phyloP scores from a whole-genome alignment of 768 basidiomycete species.

The Tylopilus intermedius region DNA sequence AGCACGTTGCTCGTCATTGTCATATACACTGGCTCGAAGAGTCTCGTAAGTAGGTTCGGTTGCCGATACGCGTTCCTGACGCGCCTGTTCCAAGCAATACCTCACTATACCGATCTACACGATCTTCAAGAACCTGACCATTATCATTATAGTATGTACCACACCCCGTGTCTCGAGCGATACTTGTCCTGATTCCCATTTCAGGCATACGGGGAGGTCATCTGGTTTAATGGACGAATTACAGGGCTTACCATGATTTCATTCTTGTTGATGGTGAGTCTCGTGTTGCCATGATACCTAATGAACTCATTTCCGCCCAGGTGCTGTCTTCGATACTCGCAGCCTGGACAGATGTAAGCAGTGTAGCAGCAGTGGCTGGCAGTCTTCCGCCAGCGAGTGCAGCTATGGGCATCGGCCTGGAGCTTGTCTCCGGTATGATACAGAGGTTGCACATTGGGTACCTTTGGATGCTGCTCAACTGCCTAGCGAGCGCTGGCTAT shows the following conservation, averaged over 20 bases:
- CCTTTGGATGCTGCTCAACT: constrained; percentile 95
- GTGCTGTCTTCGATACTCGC: constrained; percentile 91
- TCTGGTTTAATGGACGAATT: constrained; percentile 92
- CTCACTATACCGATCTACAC: constrained; percentile 96
- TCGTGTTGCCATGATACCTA: neutral
- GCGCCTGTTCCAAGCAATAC: constrained; percentile 65
- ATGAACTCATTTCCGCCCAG: constrained; percentile 33
- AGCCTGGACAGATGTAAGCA: constrained; percentile 83
- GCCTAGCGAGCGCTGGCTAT: constrained; percentile 84
- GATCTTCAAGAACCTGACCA: constrained; percentile 99
- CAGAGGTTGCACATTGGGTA: constrained; percentile 74
- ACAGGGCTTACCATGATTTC: constrained; percentile 84
- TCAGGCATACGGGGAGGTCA: constrained; percentile 93
- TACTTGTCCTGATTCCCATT: neutral
- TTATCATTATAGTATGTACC: constrained; percentile 84
- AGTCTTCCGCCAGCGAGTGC: constrained; percentile 24
- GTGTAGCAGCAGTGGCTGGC: constrained; percentile 31
- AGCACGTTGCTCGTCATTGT: constrained; percentile 88
- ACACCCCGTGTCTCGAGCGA: neutral
- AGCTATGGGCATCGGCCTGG: constrained; percentile 26
- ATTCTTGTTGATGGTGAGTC: constrained; percentile 83
- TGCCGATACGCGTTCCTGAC: neutral
- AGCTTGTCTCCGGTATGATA: constrained; percentile 43
- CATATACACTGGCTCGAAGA: constrained; percentile 98
- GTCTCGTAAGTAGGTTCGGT: constrained; percentile 61